Conservation (phyloP, 495 filamentous ascomycete species). For the Astrocystis sublimbata region DNA sequence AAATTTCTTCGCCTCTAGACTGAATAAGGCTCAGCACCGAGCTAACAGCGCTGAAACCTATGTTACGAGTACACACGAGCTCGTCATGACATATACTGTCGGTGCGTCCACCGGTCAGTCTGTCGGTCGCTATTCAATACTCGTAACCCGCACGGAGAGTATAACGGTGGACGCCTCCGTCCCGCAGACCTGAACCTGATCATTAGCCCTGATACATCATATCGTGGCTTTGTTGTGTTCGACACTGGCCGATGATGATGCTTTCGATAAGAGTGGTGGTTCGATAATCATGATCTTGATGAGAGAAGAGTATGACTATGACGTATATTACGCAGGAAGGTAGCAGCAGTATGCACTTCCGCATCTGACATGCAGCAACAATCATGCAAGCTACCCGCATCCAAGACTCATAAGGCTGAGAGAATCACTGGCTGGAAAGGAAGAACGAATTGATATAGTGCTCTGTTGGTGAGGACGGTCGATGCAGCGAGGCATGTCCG, state of each 20-base stretch:
- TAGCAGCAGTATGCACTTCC: constrained; percentile 10
- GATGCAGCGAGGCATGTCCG: neutral
- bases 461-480: neutral
- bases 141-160: neutral
- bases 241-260: too few species aligned
- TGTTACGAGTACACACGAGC: neutral
- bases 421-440: neutral
- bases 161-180: neutral
- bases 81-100: neutral
- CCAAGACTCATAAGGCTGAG: constrained; percentile 21
- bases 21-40: neutral
- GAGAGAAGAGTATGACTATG: neutral
- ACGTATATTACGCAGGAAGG: constrained; percentile 5
- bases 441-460: constrained; percentile 5
- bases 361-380: constrained; percentile 15
- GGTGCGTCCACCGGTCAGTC: too few species aligned
- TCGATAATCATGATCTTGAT: neutral
- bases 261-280: neutral
- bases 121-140: too few species aligned
- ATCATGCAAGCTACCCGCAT: constrained; percentile 17
- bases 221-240: neutral
- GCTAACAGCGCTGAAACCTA: neutral
- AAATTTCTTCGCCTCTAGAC: too few species aligned
- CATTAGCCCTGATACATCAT: neutral
- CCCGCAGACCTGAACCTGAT: neutral